These are phyloP conservation scores for Paramecium bursaria DNA, from an alignment of 73 alveolate species.

Conservation along the genomic window DNA sequence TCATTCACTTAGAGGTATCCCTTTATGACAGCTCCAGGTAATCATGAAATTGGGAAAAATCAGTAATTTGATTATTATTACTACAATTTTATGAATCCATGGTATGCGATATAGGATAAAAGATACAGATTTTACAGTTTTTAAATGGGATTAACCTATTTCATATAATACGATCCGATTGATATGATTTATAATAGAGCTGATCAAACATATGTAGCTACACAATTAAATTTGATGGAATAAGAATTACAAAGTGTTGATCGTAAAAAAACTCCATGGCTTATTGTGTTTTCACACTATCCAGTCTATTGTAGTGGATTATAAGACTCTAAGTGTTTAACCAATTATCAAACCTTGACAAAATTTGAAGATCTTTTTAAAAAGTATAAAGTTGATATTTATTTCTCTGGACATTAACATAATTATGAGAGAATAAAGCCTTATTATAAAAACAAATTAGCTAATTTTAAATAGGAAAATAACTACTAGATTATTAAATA, in stretches of 20 bases:
- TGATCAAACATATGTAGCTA: conserved; percentile 2
- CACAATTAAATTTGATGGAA: neutral
- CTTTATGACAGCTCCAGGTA: conserved; percentile 49
- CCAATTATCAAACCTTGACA: neutral
- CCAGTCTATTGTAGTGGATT: conserved; percentile 64
- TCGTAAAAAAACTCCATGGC: conserved; percentile 64
- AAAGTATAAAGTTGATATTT: conserved; percentile 59
- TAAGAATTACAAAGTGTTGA: neutral
- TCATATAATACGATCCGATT: conserved; percentile 28
- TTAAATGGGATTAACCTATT: neutral
- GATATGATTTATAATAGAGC: neutral
- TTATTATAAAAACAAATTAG: conserved; percentile 6
- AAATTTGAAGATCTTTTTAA: conserved; percentile 59
- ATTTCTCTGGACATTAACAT: conserved; percentile 63
- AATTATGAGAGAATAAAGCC: conserved; percentile 50
- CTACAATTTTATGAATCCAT: no score
- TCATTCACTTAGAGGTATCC: conserved; percentile 24
- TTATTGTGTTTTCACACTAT: conserved; percentile 60
- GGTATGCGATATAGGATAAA: no score
- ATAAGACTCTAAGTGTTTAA: conserved; percentile 38
- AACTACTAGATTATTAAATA: no score
- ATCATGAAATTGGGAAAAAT: conserved; percentile 42
- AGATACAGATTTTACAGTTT: conserved; percentile 54
- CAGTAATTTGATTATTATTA: neutral
- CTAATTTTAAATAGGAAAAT: neutral